Percentiles rank a stretch among this genome's conserved stretches.
Conservation (phyloP, 2,329 filamentous ascomycete genomes). For the Escovopsis sp. region DNA sequence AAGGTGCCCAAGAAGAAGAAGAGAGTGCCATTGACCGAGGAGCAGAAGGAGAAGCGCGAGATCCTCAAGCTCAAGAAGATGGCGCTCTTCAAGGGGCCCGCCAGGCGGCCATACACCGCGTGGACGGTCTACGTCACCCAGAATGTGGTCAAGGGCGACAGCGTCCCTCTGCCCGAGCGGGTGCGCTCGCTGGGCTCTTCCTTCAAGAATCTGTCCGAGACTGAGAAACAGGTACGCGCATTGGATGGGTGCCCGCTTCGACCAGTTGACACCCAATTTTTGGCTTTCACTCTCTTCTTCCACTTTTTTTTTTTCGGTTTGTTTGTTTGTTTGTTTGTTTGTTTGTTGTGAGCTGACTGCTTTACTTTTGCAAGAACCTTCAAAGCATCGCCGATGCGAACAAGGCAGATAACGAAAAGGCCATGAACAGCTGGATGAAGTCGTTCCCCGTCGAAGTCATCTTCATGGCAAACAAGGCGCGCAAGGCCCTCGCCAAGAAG, state of each 20-base stretch:
- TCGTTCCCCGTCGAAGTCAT: constrained; percentile 25
- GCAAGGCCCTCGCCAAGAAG: constrained; percentile 25
- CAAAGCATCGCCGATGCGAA: constrained; percentile 23
- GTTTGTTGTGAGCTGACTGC: neutral
- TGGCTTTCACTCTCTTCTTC: neutral
- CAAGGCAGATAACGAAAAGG: constrained; percentile 23
- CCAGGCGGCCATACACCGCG: constrained; percentile 13
- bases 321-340: no score
- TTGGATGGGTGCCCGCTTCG: no score
- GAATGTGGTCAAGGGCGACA: constrained; percentile 10
- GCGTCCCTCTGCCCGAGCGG: constrained; percentile 6
- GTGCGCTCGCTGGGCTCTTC: constrained; percentile 15
- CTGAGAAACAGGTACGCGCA: constrained; percentile 32
- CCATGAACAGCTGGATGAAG: constrained; percentile 34
- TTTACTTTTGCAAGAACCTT: constrained; percentile 17
- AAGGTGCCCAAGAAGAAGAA: constrained; percentile 15
- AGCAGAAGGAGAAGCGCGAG: constrained; percentile 22
- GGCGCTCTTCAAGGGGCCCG: constrained; percentile 27
- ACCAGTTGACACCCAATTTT: no score
- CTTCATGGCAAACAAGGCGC: constrained; percentile 32
- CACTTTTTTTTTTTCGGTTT: neutral
- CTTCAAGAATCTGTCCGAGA: constrained; percentile 26
- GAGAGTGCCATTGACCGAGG: constrained; percentile 22
- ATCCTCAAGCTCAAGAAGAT: constrained; percentile 23
- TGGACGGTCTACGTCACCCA: constrained; percentile 27